phyloP scores from a whole-genome alignment of 2,329 filamentous ascomycete genomes.

The Verticillium longisporum region DNA sequence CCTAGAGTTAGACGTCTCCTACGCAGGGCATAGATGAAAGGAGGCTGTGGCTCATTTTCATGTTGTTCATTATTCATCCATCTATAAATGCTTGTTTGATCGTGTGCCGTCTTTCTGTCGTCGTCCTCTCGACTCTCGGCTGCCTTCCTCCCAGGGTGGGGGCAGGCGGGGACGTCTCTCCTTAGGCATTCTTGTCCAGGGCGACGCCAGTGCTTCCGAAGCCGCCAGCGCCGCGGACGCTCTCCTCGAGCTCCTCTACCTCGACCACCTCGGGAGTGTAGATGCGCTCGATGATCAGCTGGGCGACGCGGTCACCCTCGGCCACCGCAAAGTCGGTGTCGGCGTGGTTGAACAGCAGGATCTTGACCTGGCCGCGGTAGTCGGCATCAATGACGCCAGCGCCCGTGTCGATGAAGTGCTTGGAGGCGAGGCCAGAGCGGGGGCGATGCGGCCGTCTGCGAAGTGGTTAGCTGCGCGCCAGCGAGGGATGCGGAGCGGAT shows the following conservation, averaged over 20 bases:
- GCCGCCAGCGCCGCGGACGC: conserved; percentile 81
- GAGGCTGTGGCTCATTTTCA: neutral
- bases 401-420: conserved; percentile 94
- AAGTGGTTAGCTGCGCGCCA: neutral
- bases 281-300: conserved; percentile 90
- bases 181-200: conserved; percentile 4
- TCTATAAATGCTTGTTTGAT: conserved; percentile 1
- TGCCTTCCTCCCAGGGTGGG: neutral
- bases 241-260: conserved; percentile 82
- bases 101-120: neutral
- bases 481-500: neutral
- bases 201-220: conserved; percentile 78
- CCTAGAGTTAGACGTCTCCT: neutral
- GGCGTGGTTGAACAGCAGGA: conserved; percentile 88
- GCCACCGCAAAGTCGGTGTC: conserved; percentile 76
- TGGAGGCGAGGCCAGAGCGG: conserved; percentile 77
- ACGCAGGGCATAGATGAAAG: conserved; percentile 5
- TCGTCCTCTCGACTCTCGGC: neutral
- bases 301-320: conserved; percentile 84
- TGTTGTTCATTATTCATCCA: conserved; percentile 2
- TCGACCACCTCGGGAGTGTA: conserved; percentile 89
- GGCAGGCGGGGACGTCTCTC: neutral
- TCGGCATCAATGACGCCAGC: conserved; percentile 97
- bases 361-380: conserved; percentile 89
- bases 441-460: conserved; percentile 79